Base-by-base conservation (phyloP, 192 early-diverging fungal genomes). In the Coemansia reversa region DNA sequence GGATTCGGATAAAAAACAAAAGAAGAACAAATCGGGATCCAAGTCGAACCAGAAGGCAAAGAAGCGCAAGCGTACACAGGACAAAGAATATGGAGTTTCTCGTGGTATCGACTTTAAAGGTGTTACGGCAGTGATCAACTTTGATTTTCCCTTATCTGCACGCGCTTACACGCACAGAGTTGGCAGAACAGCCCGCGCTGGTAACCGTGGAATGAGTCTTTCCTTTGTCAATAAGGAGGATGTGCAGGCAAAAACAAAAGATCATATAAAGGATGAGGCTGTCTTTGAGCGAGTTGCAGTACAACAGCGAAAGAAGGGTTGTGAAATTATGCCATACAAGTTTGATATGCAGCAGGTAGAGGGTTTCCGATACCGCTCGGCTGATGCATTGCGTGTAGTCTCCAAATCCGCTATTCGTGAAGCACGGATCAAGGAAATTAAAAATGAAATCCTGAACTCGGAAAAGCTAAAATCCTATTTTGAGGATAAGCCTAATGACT, bases 401-500 rank as follows among this genome's bases (percentile, higher is more conserved):
- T 95, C 93, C 1, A 70, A 82, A 12, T 75, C 72, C 5, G 84
- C 91, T 20, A 86, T 99, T 51, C 89, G 88, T 22, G 94, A 97
- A 69, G 94, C 97, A 7, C 83, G 97, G 57, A 74, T 96, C n/a
- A 96, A 93, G 72, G 97, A 99, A 74, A 71, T 99, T 62, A 94
- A 94, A 76, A 83, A 86, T 30, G 97, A 99, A 81, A 96, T 97
- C 57, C 63, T 99, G 53, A 95, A 93, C 72, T 95, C 93, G 18
- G 93, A 97, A 70, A 96, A 93, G 75, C 86, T 99, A 52, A 93
- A 94, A 83, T 83, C 93, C 1, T 93, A 99, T 81, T 99, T 99
- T 79, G 94, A 96, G 75, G 93, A 96, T 70, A 95, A 95, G 60
- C 95, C 97, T 29, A 86, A 87, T 29, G 97, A 99, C 81, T 70